These are phyloP conservation scores for Raphanus hybrid DNA, from an alignment of 441 rosid species.

Conservation along the genomic window DNA sequence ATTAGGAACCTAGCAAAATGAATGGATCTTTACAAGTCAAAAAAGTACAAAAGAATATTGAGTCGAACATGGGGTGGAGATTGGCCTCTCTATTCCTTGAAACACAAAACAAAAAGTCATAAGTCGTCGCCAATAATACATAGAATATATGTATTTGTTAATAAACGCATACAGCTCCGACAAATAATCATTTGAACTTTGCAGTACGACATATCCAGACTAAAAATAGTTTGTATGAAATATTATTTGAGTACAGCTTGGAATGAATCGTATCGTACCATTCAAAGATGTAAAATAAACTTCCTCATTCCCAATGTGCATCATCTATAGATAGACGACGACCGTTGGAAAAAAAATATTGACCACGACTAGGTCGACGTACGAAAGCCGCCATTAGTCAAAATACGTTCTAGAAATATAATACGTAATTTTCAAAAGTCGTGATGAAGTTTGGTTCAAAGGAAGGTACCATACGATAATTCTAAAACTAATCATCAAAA, in stretches of 20 bases:
- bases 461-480: background rate
- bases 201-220: constrained; percentile 11
- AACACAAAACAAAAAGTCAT: background rate
- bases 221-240: background rate
- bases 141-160: background rate
- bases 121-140: constrained; percentile 4
- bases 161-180: background rate
- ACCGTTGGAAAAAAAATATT: background rate
- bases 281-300: too few species aligned
- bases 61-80: background rate
- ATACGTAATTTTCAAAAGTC: background rate
- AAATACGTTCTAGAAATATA: constrained; percentile 4
- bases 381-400: constrained; percentile 12
- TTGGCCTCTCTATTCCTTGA: background rate
- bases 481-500: background rate
- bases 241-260: background rate
- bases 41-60: constrained; percentile 2
- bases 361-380: constrained; percentile 13
- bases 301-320: background rate
- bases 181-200: constrained; percentile 16
- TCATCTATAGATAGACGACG: background rate
- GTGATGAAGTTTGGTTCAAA: background rate
- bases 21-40: constrained; percentile 1
- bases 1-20: background rate
- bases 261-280: background rate